These are phyloP conservation scores for Sclerotiophoma versabilis DNA, from an alignment of 2,329 filamentous ascomycete species.

Conservation along the genomic window DNA sequence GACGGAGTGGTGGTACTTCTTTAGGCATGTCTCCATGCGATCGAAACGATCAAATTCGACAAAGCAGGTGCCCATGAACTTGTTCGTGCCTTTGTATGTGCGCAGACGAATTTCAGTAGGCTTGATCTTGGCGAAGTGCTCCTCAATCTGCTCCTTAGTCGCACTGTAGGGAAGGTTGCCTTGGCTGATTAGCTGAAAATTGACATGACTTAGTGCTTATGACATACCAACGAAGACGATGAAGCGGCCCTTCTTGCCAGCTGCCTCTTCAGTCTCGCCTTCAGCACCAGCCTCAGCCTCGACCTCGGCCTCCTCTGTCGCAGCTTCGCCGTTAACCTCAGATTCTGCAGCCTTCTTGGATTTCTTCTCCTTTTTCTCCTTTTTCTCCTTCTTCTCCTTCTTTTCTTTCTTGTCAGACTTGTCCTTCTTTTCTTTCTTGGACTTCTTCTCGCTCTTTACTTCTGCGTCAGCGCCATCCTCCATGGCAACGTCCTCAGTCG, in stretches of 20 bases:
- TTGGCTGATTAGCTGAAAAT: slow-evolving; percentile 37
- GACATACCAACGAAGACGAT: slow-evolving; percentile 76
- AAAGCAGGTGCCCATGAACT: slow-evolving; percentile 57
- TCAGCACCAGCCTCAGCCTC: slow-evolving; percentile 17
- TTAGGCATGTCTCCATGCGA: slow-evolving; percentile 90
- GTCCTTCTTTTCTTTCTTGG: slow-evolving; percentile 37
- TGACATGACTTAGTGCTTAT: background rate
- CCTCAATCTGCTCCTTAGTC: slow-evolving; percentile 70
- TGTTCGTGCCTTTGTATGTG: slow-evolving; percentile 48
- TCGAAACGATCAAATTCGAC: slow-evolving; percentile 87
- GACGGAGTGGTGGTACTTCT: slow-evolving; percentile 85
- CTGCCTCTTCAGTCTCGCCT: slow-evolving; percentile 26
- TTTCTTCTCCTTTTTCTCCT: slow-evolving; percentile 39
- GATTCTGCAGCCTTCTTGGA: slow-evolving; percentile 21
- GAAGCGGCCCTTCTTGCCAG: slow-evolving; percentile 64
- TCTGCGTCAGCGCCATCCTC: slow-evolving; percentile 23
- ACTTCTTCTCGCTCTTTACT: slow-evolving; percentile 32
- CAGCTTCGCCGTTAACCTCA: slow-evolving; percentile 22
- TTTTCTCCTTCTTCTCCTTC: slow-evolving; percentile 37
- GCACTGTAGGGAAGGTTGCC: slow-evolving; percentile 90
- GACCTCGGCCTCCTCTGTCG: slow-evolving; percentile 24
- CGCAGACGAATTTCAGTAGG: slow-evolving; percentile 70
- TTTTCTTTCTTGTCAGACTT: slow-evolving; percentile 23
- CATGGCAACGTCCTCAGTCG: slow-evolving; percentile 17
- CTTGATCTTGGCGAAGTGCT: slow-evolving; percentile 79